Base-by-base conservation (phyloP, 352 stramenopile species). In the Thraustotheca clavata region DNA sequence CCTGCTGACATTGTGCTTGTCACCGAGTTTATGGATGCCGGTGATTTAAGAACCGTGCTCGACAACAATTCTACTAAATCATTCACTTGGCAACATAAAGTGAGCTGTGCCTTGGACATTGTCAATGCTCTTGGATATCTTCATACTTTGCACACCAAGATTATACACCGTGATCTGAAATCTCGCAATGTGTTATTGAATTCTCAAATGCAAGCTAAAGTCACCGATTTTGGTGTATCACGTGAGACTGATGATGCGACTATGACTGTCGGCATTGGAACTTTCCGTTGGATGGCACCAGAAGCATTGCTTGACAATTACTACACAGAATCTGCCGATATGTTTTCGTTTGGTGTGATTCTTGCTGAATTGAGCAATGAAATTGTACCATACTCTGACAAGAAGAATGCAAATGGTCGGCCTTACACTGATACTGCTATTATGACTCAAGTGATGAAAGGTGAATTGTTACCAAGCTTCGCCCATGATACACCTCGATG, bases 141-240 rank as follows among this genome's bases (percentile, higher is more conserved):
- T 59, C 82, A 91, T 71, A 77, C 77, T 34, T 49, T 86, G 16
- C 81, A 83, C 60, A 73, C 77, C 24, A 85, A 85, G 66, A 62
- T 87, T 3, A 84, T 86, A 32, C 76, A 87, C 57, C 76, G 80
- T 35, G 77, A 89, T 48, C 62, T 89, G 29, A 87, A 86, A 69
- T 86, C 78, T 26, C 76, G 77, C 27, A 89, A 88, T 59, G 71
- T 89, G 22, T 62, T 88, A 31, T 80, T 89, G 22, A 77, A 88
- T 49, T 68, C 75, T 8, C 68, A 82, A 50, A 76, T 59, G 8
- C 72, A 76, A 0, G 77, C 79, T 16, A 89, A 89, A 68, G 57
- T 89, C 27, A 87, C 75, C 39, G 78, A 88, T 50, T 89, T 89
- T 48, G 76, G 76, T 60, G 85, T 86, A 59, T 86, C 76, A 29